Conservation (phyloP, 2,329 filamentous ascomycete species). For the Apiospora malaysiana region DNA sequence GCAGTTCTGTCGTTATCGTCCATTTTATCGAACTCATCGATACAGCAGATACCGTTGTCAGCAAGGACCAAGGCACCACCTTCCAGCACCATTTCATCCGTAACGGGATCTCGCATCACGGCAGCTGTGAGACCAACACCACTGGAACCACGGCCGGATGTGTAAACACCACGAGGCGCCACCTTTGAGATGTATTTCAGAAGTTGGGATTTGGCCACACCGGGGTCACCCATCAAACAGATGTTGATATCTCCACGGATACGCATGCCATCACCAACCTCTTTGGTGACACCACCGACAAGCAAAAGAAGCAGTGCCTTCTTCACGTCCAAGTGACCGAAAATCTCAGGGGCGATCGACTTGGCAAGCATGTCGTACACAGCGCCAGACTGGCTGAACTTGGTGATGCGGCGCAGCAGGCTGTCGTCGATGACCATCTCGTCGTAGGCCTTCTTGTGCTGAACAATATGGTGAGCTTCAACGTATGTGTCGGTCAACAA, state of each 20-base stretch:
- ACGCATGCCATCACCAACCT: slow-evolving; percentile 97
- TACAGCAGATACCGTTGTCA: slow-evolving; percentile 85
- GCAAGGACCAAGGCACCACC: slow-evolving; percentile 80
- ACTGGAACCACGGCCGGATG: slow-evolving; percentile 79
- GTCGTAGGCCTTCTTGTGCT: slow-evolving; percentile 98
- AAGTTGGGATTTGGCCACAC: slow-evolving; percentile 98
- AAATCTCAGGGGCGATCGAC: slow-evolving; percentile 97
- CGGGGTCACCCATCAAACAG: slow-evolving; percentile 98
- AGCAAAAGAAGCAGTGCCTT: slow-evolving; percentile 95
- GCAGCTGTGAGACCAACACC: slow-evolving; percentile 83
- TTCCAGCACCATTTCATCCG: slow-evolving; percentile 84
- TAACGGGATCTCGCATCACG: slow-evolving; percentile 84
- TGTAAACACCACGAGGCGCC: slow-evolving; percentile 88
- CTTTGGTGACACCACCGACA: slow-evolving; percentile 94
- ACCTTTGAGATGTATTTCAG: slow-evolving; percentile 99
- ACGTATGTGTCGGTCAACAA: slow-evolving; percentile 97
- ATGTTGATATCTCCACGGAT: slow-evolving; percentile 99
- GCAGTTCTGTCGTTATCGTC: slow-evolving; percentile 82
- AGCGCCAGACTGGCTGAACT: slow-evolving; percentile 83
- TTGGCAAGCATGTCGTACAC: slow-evolving; percentile 95
- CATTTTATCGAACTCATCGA: slow-evolving; percentile 91
- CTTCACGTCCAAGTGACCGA: slow-evolving; percentile 95
- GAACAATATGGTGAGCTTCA: slow-evolving; percentile 89
- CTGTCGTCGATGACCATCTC: slow-evolving; percentile 84
- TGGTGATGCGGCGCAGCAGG: slow-evolving; percentile 83